Conservation (phyloP, 1,284 basidiomycete species). For the Malassezia dermatis region DNA sequence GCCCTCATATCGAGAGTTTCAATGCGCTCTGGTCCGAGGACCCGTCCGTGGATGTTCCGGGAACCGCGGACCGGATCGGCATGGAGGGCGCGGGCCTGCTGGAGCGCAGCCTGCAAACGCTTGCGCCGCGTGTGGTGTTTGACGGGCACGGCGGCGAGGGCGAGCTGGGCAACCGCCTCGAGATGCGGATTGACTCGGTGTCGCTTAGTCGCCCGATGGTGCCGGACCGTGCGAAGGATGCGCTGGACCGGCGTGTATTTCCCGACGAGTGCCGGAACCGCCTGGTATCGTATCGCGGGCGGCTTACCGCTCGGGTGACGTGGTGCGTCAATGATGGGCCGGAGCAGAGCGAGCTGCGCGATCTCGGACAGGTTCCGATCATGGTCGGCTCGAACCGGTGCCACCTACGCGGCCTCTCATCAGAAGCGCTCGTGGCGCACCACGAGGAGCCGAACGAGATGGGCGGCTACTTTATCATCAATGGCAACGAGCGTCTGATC, state of each 20-base stretch:
- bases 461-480: conserved; percentile 96
- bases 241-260: conserved; percentile 68
- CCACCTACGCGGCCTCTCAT: conserved; percentile 73
- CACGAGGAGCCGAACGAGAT: conserved; percentile 98
- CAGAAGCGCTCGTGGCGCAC: conserved; percentile 72
- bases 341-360: conserved; percentile 64
- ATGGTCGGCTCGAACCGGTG: conserved; percentile 98
- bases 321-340: conserved; percentile 73
- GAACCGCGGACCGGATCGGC: conserved; percentile 59
- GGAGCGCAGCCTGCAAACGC: conserved; percentile 67
- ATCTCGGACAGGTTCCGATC: conserved; percentile 85
- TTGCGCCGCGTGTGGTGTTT: conserved; percentile 81
- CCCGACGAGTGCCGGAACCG: conserved; percentile 66
- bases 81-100: conserved; percentile 67
- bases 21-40: conserved; percentile 60
- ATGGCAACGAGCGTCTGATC: conserved; percentile 96
- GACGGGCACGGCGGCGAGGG: conserved; percentile 56
- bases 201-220: conserved; percentile 77
- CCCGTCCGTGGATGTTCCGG: conserved; percentile 32
- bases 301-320: conserved; percentile 77
- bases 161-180: conserved; percentile 48
- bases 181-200: conserved; percentile 73
- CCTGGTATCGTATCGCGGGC: conserved; percentile 77
- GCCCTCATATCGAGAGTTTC: conserved; percentile 90
- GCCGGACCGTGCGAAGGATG: conserved; percentile 67